phyloP scores from a whole-genome alignment of 192 early-diverging fungal genomes.

The Rhizophagus sp. region DNA sequence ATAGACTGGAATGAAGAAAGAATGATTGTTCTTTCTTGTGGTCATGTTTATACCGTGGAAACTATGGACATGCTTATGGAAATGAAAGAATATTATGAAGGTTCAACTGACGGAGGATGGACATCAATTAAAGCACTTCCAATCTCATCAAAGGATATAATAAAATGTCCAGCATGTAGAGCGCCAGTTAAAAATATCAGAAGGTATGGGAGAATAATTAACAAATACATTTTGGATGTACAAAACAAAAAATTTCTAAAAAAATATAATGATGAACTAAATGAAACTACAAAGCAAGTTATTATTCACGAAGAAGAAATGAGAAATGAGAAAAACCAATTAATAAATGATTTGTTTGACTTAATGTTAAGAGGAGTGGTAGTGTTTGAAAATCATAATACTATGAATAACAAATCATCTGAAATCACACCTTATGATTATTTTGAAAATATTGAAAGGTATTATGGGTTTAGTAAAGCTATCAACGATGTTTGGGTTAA shows the following conservation, averaged over 20 bases:
- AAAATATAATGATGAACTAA: neutral
- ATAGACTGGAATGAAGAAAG: constrained; percentile 47
- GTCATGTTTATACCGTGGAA: constrained; percentile 52
- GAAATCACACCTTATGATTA: neutral
- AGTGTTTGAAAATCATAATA: neutral
- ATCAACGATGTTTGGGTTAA: neutral
- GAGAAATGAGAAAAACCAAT: neutral
- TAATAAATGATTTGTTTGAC: neutral
- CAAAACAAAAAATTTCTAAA: constrained; percentile 24
- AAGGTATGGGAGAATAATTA: constrained; percentile 23
- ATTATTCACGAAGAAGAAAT: neutral
- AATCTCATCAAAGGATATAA: neutral
- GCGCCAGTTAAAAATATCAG: neutral
- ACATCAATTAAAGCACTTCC: neutral
- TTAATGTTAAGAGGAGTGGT: neutral
- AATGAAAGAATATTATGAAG: constrained; percentile 43
- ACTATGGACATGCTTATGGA: constrained; percentile 52
- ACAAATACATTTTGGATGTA: neutral
- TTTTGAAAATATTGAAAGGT: neutral
- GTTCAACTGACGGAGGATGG: neutral
- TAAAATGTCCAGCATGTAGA: constrained; percentile 16
- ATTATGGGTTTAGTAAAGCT: neutral
- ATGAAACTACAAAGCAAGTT: neutral
- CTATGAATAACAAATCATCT: neutral
- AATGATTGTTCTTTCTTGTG: constrained; percentile 50